A percentile compares a stretch with the other conserved stretches of the same genome.
phyloP scores from a whole-genome alignment of 495 filamentous ascomycete species.

The Jackrogersella minutella region DNA sequence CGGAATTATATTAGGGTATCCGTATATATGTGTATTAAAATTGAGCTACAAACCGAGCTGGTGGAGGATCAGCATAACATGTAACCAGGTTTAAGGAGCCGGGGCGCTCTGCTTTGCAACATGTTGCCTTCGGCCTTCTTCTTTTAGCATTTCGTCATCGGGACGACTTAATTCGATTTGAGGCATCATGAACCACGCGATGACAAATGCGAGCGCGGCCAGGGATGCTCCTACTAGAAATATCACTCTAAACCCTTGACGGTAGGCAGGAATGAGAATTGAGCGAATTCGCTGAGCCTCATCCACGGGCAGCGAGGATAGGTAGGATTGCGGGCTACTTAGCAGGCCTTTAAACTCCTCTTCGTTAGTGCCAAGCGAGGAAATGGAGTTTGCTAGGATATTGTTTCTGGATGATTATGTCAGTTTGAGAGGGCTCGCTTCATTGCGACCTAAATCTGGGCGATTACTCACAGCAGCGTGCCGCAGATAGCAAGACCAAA shows the following conservation, averaged over 20 bases:
- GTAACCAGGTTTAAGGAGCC: not conserved
- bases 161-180: slow-evolving; percentile 53
- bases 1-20: no score
- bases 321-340: slow-evolving; percentile 38
- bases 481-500: slow-evolving; percentile 62
- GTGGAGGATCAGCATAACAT: no score
- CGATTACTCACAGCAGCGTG: slow-evolving; percentile 55
- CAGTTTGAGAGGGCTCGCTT: not conserved
- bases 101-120: slow-evolving; percentile 15
- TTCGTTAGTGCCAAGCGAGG: slow-evolving; percentile 42
- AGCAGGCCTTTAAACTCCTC: slow-evolving; percentile 39
- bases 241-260: slow-evolving; percentile 58
- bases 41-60: no score
- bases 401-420: slow-evolving; percentile 52
- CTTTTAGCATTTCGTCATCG: slow-evolving; percentile 59
- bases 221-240: slow-evolving; percentile 59
- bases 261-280: slow-evolving; percentile 57
- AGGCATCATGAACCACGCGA: slow-evolving; percentile 57
- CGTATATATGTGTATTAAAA: no score
- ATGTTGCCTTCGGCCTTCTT: slow-evolving; percentile 48
- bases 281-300: slow-evolving; percentile 50
- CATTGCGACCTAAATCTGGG: not conserved
- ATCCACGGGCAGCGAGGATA: slow-evolving; percentile 44
- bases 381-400: slow-evolving; percentile 49
- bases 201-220: slow-evolving; percentile 54